Base-by-base conservation (phyloP, 495 filamentous ascomycete species). In the Entonaema liquescens region DNA sequence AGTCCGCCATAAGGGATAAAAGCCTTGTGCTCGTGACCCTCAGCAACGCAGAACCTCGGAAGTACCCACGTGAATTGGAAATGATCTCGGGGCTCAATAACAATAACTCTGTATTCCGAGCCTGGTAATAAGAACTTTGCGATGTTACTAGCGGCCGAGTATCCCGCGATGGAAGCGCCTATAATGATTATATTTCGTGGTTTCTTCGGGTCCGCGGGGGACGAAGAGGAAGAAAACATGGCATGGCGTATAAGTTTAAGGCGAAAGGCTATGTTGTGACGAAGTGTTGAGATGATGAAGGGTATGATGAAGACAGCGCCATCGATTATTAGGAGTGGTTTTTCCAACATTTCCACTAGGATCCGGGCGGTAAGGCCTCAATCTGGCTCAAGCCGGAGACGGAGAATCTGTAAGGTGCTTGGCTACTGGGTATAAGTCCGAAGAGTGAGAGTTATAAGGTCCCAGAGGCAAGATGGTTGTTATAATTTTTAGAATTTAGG, bases 31-130 rank as follows among this genome's bases (percentile, higher is more conserved):
- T 85, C 82, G 42, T 80, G 76, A 11, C 76, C 79, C 11, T 79
- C 67, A 28, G 82, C 76, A 17, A 83, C 79, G 23, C 78, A 82
- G 44, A 85, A 86, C 0, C 86, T 81, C 0, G 82, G 82, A 38
- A 89, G 81, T 8, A 83, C 82, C 78, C 84, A 90, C 0, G 81
- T 81, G 65, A 86, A 85, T 56, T 90, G 84, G 74, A 89, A 86
- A 72, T 89, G 88, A 12, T 81, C 82, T 68, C 87, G 86, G 50
- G 82, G 84, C 73, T 90, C 88, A 19, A 89, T 76, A 0, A 89
- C 76, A 1, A 88, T 74, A 12, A 88, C 83, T 5, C 79, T 77
- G 71, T 84, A 88, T 0, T 65, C 73, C 15, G 76, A 77, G 38
- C 81, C 76, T 1, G 82, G 80, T 1, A 86, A 83, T 0, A 90